Percentiles rank a stretch among this genome's conserved stretches.
These are phyloP conservation scores for Amorphotheca resinae DNA, from an alignment of 495 filamentous ascomycete species.

Conservation along the genomic window DNA sequence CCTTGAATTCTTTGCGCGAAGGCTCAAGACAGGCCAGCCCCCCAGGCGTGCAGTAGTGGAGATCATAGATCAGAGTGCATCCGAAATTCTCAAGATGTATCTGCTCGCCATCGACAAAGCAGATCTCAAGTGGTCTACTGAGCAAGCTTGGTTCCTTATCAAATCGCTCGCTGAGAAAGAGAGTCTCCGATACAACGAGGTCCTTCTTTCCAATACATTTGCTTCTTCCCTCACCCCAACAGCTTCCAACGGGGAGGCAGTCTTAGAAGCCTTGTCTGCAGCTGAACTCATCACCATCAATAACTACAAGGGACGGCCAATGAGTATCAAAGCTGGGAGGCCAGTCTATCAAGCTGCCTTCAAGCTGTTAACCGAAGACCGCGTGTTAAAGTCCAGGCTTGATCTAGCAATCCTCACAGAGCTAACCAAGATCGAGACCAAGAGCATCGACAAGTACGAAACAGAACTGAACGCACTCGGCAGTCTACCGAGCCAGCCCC, in stretches of 20 bases:
- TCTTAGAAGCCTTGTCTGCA: slow-evolving; percentile 68
- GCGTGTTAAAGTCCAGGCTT: slow-evolving; percentile 57
- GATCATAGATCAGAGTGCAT: slow-evolving; percentile 76
- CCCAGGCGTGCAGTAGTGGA: slow-evolving; percentile 75
- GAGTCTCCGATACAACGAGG: slow-evolving; percentile 64
- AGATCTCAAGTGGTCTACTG: slow-evolving; percentile 53
- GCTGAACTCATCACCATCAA: slow-evolving; percentile 76
- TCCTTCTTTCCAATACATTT: slow-evolving; percentile 66
- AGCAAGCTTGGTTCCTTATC: slow-evolving; percentile 87
- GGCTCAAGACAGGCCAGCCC: slow-evolving; percentile 83
- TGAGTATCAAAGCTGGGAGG: slow-evolving; percentile 62
- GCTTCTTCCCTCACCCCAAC: slow-evolving; percentile 31
- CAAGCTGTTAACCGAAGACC: slow-evolving; percentile 52
- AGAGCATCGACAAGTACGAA: slow-evolving; percentile 66
- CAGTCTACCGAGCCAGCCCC: slow-evolving; percentile 46
- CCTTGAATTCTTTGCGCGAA: slow-evolving; percentile 78
- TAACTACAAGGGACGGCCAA: slow-evolving; percentile 61
- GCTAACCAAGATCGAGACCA: slow-evolving; percentile 57
- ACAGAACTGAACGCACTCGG: slow-evolving; percentile 58
- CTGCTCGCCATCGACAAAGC: slow-evolving; percentile 43
- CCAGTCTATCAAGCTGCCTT: slow-evolving; percentile 86
- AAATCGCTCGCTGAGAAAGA: slow-evolving; percentile 52
- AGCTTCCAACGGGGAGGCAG: slow-evolving; percentile 46
- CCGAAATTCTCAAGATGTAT: slow-evolving; percentile 90
- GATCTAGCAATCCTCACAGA: slow-evolving; percentile 59